A percentile compares a stretch with the other conserved stretches of the same genome.
Conservation (phyloP, 2,329 filamentous ascomycete species). For the Aotearoamyces nothofagi region DNA sequence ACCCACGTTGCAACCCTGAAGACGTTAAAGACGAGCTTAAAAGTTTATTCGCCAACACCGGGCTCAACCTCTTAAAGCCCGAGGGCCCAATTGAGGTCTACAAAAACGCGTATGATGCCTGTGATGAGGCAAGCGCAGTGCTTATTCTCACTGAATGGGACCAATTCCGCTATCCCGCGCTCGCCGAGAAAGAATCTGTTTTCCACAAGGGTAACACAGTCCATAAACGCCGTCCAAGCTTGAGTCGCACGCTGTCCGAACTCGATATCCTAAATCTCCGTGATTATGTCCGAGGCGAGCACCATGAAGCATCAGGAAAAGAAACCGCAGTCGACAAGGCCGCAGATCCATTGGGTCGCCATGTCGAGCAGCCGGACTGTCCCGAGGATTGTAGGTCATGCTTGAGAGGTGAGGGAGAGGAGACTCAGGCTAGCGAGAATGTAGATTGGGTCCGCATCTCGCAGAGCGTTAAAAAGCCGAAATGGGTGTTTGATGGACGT, state of each 20-base stretch:
- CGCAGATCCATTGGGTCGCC: constrained; percentile 15
- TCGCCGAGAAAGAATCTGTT: constrained; percentile 7
- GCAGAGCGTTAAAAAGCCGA: constrained; percentile 25
- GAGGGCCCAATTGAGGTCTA: constrained; percentile 21
- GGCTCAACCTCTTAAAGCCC: constrained; percentile 13
- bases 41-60: constrained; percentile 13
- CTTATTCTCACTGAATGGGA: constrained; percentile 34
- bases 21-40: constrained; percentile 22
- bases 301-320: constrained; percentile 6
- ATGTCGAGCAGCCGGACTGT: constrained; percentile 13
- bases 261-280: constrained; percentile 9
- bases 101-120: constrained; percentile 25
- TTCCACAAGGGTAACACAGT: no score
- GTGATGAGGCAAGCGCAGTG: constrained; percentile 27
- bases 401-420: constrained; percentile 12
- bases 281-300: no score
- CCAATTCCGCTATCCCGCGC: constrained; percentile 22
- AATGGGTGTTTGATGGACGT: constrained; percentile 28
- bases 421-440: constrained; percentile 5
- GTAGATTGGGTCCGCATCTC: constrained; percentile 28
- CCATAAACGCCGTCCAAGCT: no score
- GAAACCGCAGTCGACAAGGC: no score
- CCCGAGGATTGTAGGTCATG: constrained; percentile 15
- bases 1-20: constrained; percentile 32
- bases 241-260: constrained; percentile 8